Base-by-base conservation (phyloP, 2,329 filamentous ascomycete species). In the Hypoxylon sp. region DNA sequence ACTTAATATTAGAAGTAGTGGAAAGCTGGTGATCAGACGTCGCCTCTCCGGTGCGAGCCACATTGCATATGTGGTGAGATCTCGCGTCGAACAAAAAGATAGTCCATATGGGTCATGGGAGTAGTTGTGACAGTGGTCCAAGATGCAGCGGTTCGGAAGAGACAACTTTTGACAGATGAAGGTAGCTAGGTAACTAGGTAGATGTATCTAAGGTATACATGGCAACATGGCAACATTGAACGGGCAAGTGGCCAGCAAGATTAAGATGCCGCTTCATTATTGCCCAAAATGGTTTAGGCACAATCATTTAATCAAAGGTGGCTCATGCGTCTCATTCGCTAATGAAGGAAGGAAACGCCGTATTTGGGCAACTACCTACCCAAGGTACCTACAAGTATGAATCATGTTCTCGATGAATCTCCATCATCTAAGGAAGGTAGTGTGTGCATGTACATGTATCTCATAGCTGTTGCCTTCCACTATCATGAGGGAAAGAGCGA, bases 41-140 rank as follows among this genome's bases (percentile, higher is more conserved):
- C 51, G 70, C 54, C 62, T 61, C 58, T 68, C 50, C n/a, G 56
- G 64, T 61, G 46, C 54, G 66, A 62, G 64, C 72, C 71, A 69
- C 72, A 75, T 75, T 65, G 62, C 69, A 70, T 51, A 53, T 66
- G 70, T 55, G 63, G 61, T 58, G 45, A 58, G 52, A 45, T 48
- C 52, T 61, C 43, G 37, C 30, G 68, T 61, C 51, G 50, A 67
- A 54, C 47, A 61, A 61, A 61, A 61, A 65, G 39, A 63, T 51
- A 60, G 68, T 71, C 73, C 73, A 74, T 74, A 63, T 54, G 50
- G 37, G 39, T 52, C 34, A 47, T 52, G 29, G 29, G 46, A 47
- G 46, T 30, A 21, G 34, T 50, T n/a, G 34, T 48, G n/a, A 30
- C 27, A 21, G 32, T 45, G n/a, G 50, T 41, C 39, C 37, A 32